These are phyloP conservation scores for Lactarius tabidus DNA, from an alignment of 768 basidiomycete species.

Conservation along the genomic window DNA sequence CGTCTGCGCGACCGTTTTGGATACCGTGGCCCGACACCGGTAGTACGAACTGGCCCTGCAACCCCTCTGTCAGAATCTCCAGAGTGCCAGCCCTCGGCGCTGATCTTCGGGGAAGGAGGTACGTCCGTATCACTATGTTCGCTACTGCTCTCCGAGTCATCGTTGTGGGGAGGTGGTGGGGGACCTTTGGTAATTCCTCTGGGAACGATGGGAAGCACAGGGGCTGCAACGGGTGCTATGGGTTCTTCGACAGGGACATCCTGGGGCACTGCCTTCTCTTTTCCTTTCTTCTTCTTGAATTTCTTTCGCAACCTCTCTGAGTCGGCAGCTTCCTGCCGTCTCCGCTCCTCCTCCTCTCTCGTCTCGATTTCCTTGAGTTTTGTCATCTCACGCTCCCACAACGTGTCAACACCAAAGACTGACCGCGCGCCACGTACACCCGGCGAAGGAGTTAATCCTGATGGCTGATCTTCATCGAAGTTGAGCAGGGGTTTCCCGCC, in stretches of 20 bases:
- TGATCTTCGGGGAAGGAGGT: background rate
- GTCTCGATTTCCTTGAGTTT: slow-evolving; percentile 79
- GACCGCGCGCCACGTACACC: slow-evolving; percentile 49
- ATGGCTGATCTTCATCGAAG: slow-evolving; percentile 50
- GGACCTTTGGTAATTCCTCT: slow-evolving; percentile 33
- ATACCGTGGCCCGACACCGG: slow-evolving; percentile 55
- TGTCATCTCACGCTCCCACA: slow-evolving; percentile 86
- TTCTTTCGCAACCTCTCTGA: slow-evolving; percentile 41
- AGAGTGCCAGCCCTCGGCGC: slow-evolving; percentile 28
- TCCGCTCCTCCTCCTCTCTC: slow-evolving; percentile 55
- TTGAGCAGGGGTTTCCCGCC: slow-evolving; percentile 63
- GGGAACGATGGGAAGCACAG: slow-evolving; percentile 36
- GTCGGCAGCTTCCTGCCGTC: slow-evolving; percentile 45
- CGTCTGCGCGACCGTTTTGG: slow-evolving; percentile 33
- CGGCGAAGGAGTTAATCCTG: slow-evolving; percentile 32
- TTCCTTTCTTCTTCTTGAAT: slow-evolving; percentile 39
- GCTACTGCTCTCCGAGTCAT: slow-evolving; percentile 51
- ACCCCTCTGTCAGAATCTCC: slow-evolving; percentile 68
- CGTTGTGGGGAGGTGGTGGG: slow-evolving; percentile 37
- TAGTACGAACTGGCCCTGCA: slow-evolving; percentile 48
- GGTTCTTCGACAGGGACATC: slow-evolving; percentile 11
- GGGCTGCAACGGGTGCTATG: slow-evolving; percentile 25
- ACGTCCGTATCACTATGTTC: slow-evolving; percentile 40
- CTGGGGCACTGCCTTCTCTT: slow-evolving; percentile 36
- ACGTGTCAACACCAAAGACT: slow-evolving; percentile 91